Evolutionary conservation across 1,284 basidiomycete species (phyloP), one percentile per base, ranked within the genome.

Genomic region (Takashimella tepidaria): DNA sequence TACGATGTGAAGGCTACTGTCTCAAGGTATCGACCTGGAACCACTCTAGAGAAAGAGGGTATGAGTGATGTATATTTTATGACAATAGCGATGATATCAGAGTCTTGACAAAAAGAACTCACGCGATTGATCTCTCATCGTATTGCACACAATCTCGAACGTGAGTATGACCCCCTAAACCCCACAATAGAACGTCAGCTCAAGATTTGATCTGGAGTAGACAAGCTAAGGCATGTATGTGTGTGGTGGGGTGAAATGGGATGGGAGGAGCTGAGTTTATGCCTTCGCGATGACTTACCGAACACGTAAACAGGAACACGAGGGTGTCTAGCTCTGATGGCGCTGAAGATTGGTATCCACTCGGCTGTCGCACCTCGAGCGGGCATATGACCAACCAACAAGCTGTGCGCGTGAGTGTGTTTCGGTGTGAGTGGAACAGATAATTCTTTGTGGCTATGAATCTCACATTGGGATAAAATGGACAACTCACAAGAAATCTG

Each of bases 11-110:
- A 68, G 78, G 87, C 88, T 53, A 92, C 79, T 5, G 89, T 91
- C 75, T 92, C 89, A 84, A 92, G 86, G 70, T 90, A 92, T 22
- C 87, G 79, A 45, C 89, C 89, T 51, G 87, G 88, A 62, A 89
- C 87, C 37, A 92, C 74, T 1, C 72, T 74, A 53, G n/a, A n/a
- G n/a, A n/a, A n/a, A n/a, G n/a, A n/a, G n/a, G n/a, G n/a, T n/a
- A n/a, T n/a, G n/a, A n/a, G n/a, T n/a, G n/a, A n/a, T n/a, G n/a
- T n/a, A 22, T n/a, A 41, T 23, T 13, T 31, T 48, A 37, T 37
- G 10, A 37, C 10, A 8, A 8, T 16, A 16, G 31, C 16, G 31
- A 8, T 8, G 31, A n/a, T n/a, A 37, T 37, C 31, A 37, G 31
- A 37, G n/a, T 82, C 22, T 80, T 20, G 31, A 20, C 10, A 31